These are phyloP conservation scores for Rhamnella rubrinervis DNA, from an alignment of 331 rosid genomes.

Conservation along the genomic window DNA sequence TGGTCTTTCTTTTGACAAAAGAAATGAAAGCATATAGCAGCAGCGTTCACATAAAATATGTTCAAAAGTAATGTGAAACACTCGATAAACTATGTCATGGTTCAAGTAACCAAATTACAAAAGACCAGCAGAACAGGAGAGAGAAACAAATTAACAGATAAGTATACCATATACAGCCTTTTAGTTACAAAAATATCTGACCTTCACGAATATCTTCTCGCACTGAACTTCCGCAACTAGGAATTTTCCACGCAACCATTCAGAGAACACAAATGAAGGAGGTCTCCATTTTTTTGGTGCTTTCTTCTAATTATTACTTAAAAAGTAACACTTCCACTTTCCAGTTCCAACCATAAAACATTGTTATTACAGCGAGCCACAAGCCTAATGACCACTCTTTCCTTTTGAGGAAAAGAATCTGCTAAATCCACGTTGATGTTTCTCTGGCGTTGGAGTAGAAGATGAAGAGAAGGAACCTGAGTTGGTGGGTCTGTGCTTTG, in stretches of 20 bases:
- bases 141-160: slow-evolving; percentile 44
- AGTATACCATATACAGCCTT: slow-evolving; percentile 78
- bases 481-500: slow-evolving; percentile 70
- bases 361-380: slow-evolving; percentile 30
- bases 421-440: slow-evolving; percentile 76
- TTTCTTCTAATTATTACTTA: slow-evolving; percentile 35
- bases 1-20: not conserved
- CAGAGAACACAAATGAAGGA: slow-evolving; percentile 29
- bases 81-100: slow-evolving; percentile 38
- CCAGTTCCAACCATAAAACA: slow-evolving; percentile 10
- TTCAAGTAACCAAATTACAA: slow-evolving; percentile 40
- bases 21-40: slow-evolving; percentile 15
- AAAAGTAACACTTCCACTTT: slow-evolving; percentile 2
- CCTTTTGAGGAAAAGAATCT: slow-evolving; percentile 94
- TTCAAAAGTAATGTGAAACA: slow-evolving; percentile 38
- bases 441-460: slow-evolving; percentile 85
- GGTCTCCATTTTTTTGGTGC: slow-evolving; percentile 32
- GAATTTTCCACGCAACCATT: slow-evolving; percentile 44
- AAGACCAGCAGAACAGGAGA: slow-evolving; percentile 8
- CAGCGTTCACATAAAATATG: slow-evolving; percentile 30
- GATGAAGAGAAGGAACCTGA: slow-evolving; percentile 75
- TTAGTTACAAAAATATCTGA: slow-evolving; percentile 59
- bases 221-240: slow-evolving; percentile 36
- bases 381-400: slow-evolving; percentile 58
- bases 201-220: slow-evolving; percentile 27